A percentile compares a stretch with the other conserved stretches of the same genome.
Conservation (phyloP, 2,329 filamentous ascomycete genomes). For the Penicillium sp. region DNA sequence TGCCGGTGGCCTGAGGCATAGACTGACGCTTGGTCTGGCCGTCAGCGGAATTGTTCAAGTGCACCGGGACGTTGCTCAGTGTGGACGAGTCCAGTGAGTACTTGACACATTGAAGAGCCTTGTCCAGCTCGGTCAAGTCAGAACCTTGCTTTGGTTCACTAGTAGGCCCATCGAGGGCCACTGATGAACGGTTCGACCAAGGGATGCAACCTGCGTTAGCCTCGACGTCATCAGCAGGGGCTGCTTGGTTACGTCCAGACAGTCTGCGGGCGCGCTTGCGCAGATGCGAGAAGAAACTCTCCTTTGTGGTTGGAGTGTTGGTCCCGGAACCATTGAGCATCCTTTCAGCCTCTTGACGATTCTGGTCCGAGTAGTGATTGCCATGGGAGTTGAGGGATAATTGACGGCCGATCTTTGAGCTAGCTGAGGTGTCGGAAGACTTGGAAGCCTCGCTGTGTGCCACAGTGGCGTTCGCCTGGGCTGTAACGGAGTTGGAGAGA, state of each 20-base stretch:
- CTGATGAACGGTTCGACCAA: conserved; percentile 83
- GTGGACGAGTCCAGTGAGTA: conserved; percentile 55
- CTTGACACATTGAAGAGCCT: conserved; percentile 60
- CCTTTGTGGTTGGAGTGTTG: conserved; percentile 74
- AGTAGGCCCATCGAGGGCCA: conserved; percentile 67
- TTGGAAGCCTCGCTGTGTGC: conserved; percentile 52
- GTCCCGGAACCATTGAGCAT: conserved; percentile 80
- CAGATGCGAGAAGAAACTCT: conserved; percentile 97
- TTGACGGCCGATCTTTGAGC: conserved; percentile 93
- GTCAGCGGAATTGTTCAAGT: conserved; percentile 35
- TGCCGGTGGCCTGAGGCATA: conserved; percentile 37
- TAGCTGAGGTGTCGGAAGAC: conserved; percentile 34
- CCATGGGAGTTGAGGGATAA: conserved; percentile 87
- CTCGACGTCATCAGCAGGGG: conserved; percentile 83
- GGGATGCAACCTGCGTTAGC: conserved; percentile 89
- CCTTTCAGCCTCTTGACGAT: conserved; percentile 86
- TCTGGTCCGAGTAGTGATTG: conserved; percentile 87
- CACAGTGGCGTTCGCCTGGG: conserved; percentile 72
- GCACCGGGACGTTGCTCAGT: conserved; percentile 39
- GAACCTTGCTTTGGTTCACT: conserved; percentile 49
- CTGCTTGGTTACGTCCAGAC: conserved; percentile 84
- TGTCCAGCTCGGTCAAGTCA: conserved; percentile 61
- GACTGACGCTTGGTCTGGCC: conserved; percentile 39
- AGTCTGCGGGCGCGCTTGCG: conserved; percentile 89
- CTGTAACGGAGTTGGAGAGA: conserved; percentile 89